Conservation (phyloP, 2,329 filamentous ascomycete species). For the Hymenoscyphus albidus region DNA sequence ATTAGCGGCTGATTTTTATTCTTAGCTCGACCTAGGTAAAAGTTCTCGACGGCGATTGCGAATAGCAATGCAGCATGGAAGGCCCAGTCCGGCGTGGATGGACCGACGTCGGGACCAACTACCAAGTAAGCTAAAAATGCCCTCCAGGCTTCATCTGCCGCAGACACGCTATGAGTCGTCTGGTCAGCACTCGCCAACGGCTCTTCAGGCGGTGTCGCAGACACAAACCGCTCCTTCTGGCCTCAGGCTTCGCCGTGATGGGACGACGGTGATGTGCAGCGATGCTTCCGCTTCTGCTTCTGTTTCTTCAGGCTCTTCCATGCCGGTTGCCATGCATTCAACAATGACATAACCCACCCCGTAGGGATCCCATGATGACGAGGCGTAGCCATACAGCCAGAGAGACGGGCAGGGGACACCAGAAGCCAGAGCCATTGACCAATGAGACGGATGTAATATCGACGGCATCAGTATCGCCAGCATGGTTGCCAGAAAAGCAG, state of each 20-base stretch:
- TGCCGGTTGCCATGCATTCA: neutral
- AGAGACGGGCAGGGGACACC: neutral
- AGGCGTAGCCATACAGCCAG: neutral
- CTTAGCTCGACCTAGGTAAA: neutral
- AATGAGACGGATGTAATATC: neutral
- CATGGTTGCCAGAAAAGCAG: neutral
- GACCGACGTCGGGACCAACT: too few relatives aligned
- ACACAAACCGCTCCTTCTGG: neutral
- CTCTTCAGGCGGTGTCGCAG: neutral
- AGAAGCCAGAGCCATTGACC: neutral
- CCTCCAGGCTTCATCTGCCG: neutral
- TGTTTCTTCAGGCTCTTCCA: neutral
- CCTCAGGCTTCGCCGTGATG: neutral
- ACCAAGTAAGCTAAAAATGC: too few relatives aligned
- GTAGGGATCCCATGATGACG: neutral
- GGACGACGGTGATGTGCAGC: neutral
- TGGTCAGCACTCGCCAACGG: neutral
- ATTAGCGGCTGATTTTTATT: neutral
- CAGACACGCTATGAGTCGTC: neutral
- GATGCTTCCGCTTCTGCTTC: neutral
- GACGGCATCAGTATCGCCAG: neutral
- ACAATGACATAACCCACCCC: neutral
- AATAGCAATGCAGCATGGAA: neutral
- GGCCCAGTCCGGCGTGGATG: too few relatives aligned
- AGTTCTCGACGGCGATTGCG: neutral